Evolutionary conservation across 2,329 filamentous ascomycete species (phyloP).

Genomic region (Beauveria brongniartii): DNA sequence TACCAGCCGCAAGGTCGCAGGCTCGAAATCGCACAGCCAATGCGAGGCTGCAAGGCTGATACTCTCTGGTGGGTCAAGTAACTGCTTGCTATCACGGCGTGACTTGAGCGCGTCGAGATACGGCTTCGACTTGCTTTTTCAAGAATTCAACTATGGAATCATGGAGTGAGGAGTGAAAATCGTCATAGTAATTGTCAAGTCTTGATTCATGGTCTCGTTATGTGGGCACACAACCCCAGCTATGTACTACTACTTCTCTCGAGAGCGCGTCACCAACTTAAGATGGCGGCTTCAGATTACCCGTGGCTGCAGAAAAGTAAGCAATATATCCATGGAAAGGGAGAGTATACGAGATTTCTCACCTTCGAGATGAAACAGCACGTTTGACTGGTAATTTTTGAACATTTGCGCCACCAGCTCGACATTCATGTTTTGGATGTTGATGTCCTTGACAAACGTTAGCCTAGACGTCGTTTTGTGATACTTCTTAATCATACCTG

Average conservation of each 20-base stretch:
- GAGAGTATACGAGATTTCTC: slow-evolving; percentile 16
- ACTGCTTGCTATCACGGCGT: background rate
- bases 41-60: slow-evolving; percentile 31
- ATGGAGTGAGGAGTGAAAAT: background rate
- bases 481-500: slow-evolving; percentile 45
- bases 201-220: background rate
- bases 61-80: slow-evolving; percentile 17
- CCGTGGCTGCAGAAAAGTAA: slow-evolving; percentile 53
- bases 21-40: slow-evolving; percentile 13
- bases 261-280: slow-evolving; percentile 27
- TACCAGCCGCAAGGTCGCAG: slow-evolving; percentile 14
- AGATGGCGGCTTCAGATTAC: slow-evolving; percentile 71
- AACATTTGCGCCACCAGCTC: slow-evolving; percentile 99
- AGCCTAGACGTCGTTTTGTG: background rate
- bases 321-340: slow-evolving; percentile 3
- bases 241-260: background rate
- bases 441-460: slow-evolving; percentile 65
- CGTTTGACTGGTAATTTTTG: slow-evolving; percentile 98
- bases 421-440: slow-evolving; percentile 97
- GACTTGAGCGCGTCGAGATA: background rate
- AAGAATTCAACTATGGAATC: background rate
- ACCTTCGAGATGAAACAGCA: slow-evolving; percentile 96
- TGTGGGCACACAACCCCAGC: background rate
- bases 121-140: background rate
- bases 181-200: background rate